phyloP scores from a whole-genome alignment of 768 basidiomycete genomes.

The Leccinellum luteum region DNA sequence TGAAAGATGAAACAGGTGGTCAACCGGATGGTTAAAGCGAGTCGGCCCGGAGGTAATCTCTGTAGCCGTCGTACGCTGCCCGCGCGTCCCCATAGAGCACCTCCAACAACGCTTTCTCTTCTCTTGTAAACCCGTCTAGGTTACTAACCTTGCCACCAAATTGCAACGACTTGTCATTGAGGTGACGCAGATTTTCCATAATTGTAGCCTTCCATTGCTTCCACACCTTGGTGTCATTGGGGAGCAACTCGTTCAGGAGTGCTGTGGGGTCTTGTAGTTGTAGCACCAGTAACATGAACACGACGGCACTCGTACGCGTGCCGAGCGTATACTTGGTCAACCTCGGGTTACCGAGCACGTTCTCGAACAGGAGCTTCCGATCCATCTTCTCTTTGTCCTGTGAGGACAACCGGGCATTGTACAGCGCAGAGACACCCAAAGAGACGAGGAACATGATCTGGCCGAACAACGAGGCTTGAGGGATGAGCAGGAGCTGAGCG shows the following conservation, averaged over 20 bases:
- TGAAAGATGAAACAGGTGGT: not conserved
- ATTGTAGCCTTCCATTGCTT: constrained; percentile 16
- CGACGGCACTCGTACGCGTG: constrained; percentile 15
- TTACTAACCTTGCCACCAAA: not conserved
- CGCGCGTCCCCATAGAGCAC: constrained; percentile 12
- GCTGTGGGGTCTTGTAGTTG: not conserved
- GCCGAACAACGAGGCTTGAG: constrained; percentile 29
- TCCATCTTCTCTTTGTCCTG: constrained; percentile 30
- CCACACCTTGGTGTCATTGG: constrained; percentile 24
- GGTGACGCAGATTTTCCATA: not conserved
- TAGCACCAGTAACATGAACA: constrained; percentile 17
- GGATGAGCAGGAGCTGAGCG: constrained; percentile 30
- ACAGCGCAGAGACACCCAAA: constrained; percentile 26
- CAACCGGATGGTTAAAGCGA: not conserved
- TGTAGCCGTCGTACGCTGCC: constrained; percentile 15
- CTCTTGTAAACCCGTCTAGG: constrained; percentile 7
- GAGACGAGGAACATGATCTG: constrained; percentile 31
- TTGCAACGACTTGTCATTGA: not conserved
- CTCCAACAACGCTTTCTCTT: constrained; percentile 8
- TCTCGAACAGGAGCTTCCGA: constrained; percentile 11
- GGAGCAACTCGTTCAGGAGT: constrained; percentile 15
- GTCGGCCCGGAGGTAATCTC: constrained; percentile 6
- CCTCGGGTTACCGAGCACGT: constrained; percentile 9
- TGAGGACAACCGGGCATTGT: constrained; percentile 22
- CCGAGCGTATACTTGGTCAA: constrained; percentile 16